phyloP scores from a whole-genome alignment of 2,329 filamentous ascomycete species.

The Ciborinia camelliae region DNA sequence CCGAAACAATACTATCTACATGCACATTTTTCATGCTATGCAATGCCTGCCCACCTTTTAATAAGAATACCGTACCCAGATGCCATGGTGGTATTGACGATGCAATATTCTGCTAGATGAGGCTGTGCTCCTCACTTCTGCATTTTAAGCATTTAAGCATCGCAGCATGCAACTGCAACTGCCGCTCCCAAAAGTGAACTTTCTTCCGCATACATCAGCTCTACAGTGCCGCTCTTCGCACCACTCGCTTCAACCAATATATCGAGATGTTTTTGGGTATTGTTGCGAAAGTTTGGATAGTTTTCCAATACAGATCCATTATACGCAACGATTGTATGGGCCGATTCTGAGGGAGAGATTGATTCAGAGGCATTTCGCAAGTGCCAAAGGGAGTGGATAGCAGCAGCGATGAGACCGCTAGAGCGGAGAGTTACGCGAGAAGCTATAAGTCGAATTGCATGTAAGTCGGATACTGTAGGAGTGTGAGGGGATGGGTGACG shows the following conservation, averaged over 20 bases:
- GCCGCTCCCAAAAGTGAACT: constrained; percentile 74
- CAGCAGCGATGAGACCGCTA: constrained; percentile 56
- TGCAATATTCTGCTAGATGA: background rate
- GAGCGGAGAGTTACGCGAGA: constrained; percentile 56
- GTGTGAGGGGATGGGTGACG: constrained; percentile 46
- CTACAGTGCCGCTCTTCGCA: constrained; percentile 46
- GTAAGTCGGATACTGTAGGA: constrained; percentile 49
- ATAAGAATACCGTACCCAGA: background rate
- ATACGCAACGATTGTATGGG: constrained; percentile 64
- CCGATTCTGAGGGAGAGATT: constrained; percentile 34
- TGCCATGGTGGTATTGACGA: background rate
- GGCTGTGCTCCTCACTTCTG: background rate
- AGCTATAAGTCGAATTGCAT: constrained; percentile 51
- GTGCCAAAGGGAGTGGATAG: constrained; percentile 58
- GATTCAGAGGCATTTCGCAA: constrained; percentile 45
- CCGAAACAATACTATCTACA: background rate
- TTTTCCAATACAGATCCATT: constrained; percentile 78
- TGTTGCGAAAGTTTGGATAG: constrained; percentile 64
- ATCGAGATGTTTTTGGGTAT: constrained; percentile 62
- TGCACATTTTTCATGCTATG: background rate
- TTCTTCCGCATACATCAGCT: constrained; percentile 66
- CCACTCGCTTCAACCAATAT: constrained; percentile 48
- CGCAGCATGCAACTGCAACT: constrained; percentile 56
- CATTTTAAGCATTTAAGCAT: constrained; percentile 13
- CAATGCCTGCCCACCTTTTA: background rate